Base-by-base conservation (phyloP, 192 early-diverging fungal genomes). In the Phycomyces blakesleeanus region DNA sequence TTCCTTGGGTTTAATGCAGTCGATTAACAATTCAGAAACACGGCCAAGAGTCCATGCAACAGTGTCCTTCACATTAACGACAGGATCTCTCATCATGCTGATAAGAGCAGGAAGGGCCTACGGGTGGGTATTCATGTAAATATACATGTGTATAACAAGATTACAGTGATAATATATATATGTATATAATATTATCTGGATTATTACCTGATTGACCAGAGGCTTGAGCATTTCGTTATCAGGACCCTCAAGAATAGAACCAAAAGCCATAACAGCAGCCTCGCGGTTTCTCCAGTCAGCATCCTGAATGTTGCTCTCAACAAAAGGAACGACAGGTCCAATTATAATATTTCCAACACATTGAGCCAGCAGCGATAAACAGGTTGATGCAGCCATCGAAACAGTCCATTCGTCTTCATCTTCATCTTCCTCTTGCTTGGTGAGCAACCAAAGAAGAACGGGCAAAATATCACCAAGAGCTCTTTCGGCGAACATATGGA, bases 371-470 rank as follows among this genome's bases (percentile, higher is more conserved):
- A 95, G 79, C 8, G 92, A 81, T 61, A 99, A 77, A 66, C 96
- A 98, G 9, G 96, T 98, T 21, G 91, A 91, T 22, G 98, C 93
- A 24, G 96, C 95, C 98, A 99, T 99, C 5, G 93, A 87, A 42
- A 94, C 84, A 73, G 92, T 98, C 96, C 96, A 99, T 75, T 98
- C 96, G 72, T 99, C 98, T 62, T 97, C 98, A 66, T 98, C 98
- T 18, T 95, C 94, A 44, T 98, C 95, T 69, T 97, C 96, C 41
- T 98, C 96, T 65, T 91, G 93, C 78, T 93, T 93, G 54, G 98
- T 96, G 78, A 99, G 81, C 50, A 98, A 69, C 67, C 78, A 89
- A 34, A 97, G 77, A 34, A 99, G 79, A 18, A 91, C 89, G 16
- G 92, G 91, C 14, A 94, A 76, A 59, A 97, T 87, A 63, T 96